Conservation (phyloP, 2,329 filamentous ascomycete species). For the Dactylellina parvicollis region DNA sequence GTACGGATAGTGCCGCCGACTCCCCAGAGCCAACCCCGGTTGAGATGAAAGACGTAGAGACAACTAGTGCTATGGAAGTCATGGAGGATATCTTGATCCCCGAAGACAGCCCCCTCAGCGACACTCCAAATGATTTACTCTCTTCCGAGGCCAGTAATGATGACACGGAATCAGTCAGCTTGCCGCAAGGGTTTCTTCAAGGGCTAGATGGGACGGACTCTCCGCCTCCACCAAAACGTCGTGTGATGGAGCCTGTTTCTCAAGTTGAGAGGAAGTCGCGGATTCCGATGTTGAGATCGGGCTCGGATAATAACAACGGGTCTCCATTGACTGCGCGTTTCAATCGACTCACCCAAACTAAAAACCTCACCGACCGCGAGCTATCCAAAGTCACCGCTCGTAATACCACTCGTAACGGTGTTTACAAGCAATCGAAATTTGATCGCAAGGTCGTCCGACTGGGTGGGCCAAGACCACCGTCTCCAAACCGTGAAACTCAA, state of each 20-base stretch:
- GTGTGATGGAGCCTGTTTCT: neutral
- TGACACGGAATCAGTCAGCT: neutral
- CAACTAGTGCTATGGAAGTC: neutral
- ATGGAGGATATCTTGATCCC: neutral
- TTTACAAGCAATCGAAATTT: slow-evolving; percentile 45
- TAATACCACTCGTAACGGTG: slow-evolving; percentile 42
- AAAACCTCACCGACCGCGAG: slow-evolving; percentile 34
- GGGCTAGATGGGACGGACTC: neutral
- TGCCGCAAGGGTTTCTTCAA: neutral
- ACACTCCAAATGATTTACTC: neutral
- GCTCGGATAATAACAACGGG: neutral
- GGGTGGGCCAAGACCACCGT: slow-evolving; percentile 28
- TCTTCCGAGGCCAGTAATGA: slow-evolving; percentile 22
- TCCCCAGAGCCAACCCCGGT: neutral
- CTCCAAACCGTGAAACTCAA: slow-evolving; percentile 37
- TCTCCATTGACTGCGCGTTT: slow-evolving; percentile 18
- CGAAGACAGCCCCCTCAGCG: slow-evolving; percentile 2
- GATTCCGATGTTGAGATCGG: slow-evolving; percentile 28
- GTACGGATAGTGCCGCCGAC: neutral
- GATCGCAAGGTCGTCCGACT: slow-evolving; percentile 42
- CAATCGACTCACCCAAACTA: slow-evolving; percentile 40
- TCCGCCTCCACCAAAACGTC: slow-evolving; percentile 7
- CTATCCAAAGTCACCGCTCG: slow-evolving; percentile 46
- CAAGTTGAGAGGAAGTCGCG: slow-evolving; percentile 21
- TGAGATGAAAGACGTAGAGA: neutral